Evolutionary conservation across 2,329 filamentous ascomycete species (phyloP), one percentile per base, ranked within the genome.

Genomic region (Exophiala bonariae): DNA sequence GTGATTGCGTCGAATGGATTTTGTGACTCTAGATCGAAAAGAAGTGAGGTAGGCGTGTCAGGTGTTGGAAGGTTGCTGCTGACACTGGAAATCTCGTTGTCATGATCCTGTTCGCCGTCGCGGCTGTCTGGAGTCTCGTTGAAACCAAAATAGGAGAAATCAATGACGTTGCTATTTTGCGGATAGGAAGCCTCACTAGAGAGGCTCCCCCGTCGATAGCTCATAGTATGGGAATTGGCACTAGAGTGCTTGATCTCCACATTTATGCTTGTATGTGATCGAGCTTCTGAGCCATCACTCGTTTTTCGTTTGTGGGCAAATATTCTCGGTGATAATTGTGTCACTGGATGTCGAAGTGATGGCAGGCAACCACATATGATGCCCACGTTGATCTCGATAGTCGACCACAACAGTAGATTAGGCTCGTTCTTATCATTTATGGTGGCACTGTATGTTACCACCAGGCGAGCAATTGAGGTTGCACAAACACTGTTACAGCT

Each of bases 321-420:
- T 16, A 50, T 44, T 6, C 47, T 38, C 7, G 47, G 47, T 26
- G 19, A 31, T 14, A 41, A 20, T 22, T 45, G 41, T 22, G 47
- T 44, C 14, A 50, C 22, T 9, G 42, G 47, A 20, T 50, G 47
- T 13, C 47, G 41, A 30, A 50, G 16, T 9, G 47, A 50, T 22
- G 68, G 68, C 14, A 70, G 68, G 5, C 67, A 72, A 30, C 67
- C 64, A 31, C 68, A 67, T 6, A 72, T 59, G 43, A 72, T 71
- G 18, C 63, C 68, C 31, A 69, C 51, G 52, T 71, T 70, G 51
- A 66, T 66, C 45, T 71, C 69, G 45, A 71, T 68, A 10, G 68
- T 62, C 8, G 68, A 69, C 69, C 69, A 71, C 54, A 73, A 71
- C 66, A 74, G 72, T 16, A 46, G 41, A 16, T 36, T 33, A n/a